Percentiles rank a stretch among this genome's conserved stretches.
phyloP scores from a whole-genome alignment of 768 basidiomycete genomes.

The Lactarius hengduanensis region DNA sequence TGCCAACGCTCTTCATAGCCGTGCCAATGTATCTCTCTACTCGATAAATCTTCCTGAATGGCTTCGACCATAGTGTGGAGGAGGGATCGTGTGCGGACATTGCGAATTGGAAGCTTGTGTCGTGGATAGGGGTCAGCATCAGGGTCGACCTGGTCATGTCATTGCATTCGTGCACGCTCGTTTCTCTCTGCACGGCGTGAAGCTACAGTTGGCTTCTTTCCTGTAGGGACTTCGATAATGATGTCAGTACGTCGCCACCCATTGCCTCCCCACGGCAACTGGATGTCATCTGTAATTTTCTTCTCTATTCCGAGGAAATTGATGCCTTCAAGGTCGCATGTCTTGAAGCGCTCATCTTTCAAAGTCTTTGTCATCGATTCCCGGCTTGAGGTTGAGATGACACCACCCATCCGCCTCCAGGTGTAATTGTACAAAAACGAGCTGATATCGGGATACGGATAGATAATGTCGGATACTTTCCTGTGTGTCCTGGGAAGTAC shows the following conservation, averaged over 20 bases:
- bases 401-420: neutral
- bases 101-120: neutral
- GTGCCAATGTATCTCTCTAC: no score
- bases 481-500: neutral
- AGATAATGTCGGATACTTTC: neutral
- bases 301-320: neutral
- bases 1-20: conserved; percentile 29
- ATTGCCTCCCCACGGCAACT: neutral
- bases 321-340: neutral
- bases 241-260: neutral
- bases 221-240: neutral
- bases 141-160: neutral
- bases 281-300: neutral
- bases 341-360: neutral
- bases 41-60: no score
- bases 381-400: neutral
- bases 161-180: neutral
- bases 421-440: neutral
- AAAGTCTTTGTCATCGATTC: neutral
- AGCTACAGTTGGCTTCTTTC: neutral
- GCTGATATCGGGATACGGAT: neutral
- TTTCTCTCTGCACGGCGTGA: neutral
- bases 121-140: neutral
- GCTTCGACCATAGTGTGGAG: neutral
- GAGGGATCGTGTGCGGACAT: neutral